Evolutionary conservation across 352 stramenopile genomes (phyloP).

Genomic region (Phytophthora fragariaefolia): DNA sequence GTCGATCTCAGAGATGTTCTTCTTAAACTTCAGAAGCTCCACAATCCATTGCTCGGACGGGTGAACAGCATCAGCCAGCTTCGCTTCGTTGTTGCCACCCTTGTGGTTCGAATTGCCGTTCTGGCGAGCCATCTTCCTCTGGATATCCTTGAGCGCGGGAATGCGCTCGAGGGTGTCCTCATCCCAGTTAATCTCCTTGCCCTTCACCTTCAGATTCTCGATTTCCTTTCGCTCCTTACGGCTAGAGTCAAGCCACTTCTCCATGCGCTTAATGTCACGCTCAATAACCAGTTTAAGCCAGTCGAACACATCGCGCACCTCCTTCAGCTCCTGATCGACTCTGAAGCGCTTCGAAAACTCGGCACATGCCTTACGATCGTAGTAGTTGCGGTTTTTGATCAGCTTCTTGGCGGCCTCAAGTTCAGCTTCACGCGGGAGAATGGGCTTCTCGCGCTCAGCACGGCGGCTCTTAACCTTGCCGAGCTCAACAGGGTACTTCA

Average conservation of each 20-base stretch:
- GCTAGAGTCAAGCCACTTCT: constrained; percentile 84
- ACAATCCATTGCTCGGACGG: constrained; percentile 89
- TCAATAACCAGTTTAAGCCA: constrained; percentile 83
- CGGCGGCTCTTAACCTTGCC: constrained; percentile 85
- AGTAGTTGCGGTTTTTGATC: constrained; percentile 91
- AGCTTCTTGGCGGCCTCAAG: constrained; percentile 78
- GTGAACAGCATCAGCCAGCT: constrained; percentile 73
- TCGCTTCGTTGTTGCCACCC: constrained; percentile 47
- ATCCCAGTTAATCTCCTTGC: constrained; percentile 87
- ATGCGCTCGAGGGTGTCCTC: constrained; percentile 87
- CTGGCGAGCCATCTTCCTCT: constrained; percentile 78
- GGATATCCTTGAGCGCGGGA: constrained; percentile 84
- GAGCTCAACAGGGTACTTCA: constrained; percentile 84
- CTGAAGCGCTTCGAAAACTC: constrained; percentile 89
- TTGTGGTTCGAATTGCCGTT: constrained; percentile 49
- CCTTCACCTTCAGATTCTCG: constrained; percentile 83
- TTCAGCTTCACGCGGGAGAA: constrained; percentile 72
- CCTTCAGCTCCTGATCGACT: constrained; percentile 81
- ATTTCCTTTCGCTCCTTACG: constrained; percentile 90
- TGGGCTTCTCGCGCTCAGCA: constrained; percentile 74
- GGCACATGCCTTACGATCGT: constrained; percentile 81
- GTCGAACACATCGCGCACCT: constrained; percentile 87
- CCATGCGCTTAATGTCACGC: constrained; percentile 85
- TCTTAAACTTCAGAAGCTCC: constrained; percentile 87
- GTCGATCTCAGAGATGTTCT: constrained; percentile 88